Evolutionary conservation across 2,329 filamentous ascomycete genomes (phyloP).

Genomic region (Colletotrichum lentis): DNA sequence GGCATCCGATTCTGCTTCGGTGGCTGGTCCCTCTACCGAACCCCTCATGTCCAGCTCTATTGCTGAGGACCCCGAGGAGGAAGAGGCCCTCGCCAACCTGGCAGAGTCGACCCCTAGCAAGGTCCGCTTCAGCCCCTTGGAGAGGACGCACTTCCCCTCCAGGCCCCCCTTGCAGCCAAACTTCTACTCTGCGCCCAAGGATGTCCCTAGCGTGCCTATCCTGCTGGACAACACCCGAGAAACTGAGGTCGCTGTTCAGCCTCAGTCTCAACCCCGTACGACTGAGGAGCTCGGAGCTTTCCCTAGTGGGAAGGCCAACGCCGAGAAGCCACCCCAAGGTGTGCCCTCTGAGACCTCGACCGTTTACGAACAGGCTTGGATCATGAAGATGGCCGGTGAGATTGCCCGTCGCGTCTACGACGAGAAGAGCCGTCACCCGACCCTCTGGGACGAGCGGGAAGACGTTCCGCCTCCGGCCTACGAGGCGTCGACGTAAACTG

Average conservation of each 20-base stretch:
- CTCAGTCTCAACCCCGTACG: conserved; percentile 19
- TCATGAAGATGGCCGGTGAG: conserved; percentile 92
- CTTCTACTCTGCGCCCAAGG: conserved; percentile 43
- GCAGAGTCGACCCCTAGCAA: conserved; percentile 46
- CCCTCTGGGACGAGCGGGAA: conserved; percentile 64
- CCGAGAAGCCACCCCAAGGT: conserved; percentile 45
- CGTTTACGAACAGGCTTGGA: conserved; percentile 80
- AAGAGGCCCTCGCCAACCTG: conserved; percentile 43
- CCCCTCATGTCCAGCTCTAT: conserved; percentile 64
- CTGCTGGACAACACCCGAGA: conserved; percentile 18
- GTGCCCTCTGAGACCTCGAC: conserved; percentile 59
- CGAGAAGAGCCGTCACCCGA: conserved; percentile 71
- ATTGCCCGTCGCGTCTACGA: conserved; percentile 88
- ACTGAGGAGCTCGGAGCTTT: conserved; percentile 42
- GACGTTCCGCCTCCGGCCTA: conserved; percentile 70
- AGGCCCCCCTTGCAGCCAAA: conserved; percentile 48
- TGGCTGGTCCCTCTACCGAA: conserved; percentile 68
- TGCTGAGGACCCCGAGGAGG: conserved; percentile 66
- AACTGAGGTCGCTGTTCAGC: conserved; percentile 37
- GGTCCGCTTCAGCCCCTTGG: conserved; percentile 52
- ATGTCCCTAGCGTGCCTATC: conserved; percentile 34
- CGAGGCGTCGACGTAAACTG: conserved; percentile 57
- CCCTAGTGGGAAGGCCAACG: conserved; percentile 44
- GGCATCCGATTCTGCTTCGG: conserved; percentile 62
- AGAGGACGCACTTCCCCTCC: conserved; percentile 43